Conservation (phyloP, 23 red algal species). For the Porphyridium purpureum region DNA sequence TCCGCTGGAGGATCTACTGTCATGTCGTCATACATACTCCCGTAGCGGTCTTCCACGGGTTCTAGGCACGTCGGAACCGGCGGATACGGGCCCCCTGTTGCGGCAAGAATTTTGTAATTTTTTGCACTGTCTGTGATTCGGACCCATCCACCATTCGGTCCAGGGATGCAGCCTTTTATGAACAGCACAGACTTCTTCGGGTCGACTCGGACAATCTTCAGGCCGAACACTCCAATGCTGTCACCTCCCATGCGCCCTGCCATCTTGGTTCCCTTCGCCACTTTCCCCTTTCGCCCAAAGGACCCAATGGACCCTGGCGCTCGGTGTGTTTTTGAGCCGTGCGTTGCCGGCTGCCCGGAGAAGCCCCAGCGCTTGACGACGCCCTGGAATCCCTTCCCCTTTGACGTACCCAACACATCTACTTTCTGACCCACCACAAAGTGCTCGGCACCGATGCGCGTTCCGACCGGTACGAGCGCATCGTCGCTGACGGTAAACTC, state of each 20-base stretch:
- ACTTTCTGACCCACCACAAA: slow-evolving; percentile 76
- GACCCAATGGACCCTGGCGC: slow-evolving; percentile 58
- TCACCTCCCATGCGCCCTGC: slow-evolving; percentile 86
- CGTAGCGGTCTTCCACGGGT: too few relatives aligned
- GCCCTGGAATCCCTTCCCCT: slow-evolving; percentile 95
- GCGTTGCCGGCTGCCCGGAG: slow-evolving; percentile 39
- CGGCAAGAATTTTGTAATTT: too few relatives aligned
- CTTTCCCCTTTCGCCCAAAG: slow-evolving; percentile 32
- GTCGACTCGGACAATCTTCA: slow-evolving; percentile 71
- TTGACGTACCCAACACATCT: slow-evolving; percentile 75
- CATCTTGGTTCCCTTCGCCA: slow-evolving; percentile 89
- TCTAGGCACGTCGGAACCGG: too few relatives aligned
- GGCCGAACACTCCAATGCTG: slow-evolving; percentile 31
- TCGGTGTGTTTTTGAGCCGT: slow-evolving; percentile 81
- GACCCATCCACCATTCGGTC: slow-evolving; percentile 80
- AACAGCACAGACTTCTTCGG: slow-evolving; percentile 50
- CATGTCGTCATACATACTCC: too few relatives aligned
- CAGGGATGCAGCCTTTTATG: slow-evolving; percentile 68
- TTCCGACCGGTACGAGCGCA: slow-evolving; percentile 40
- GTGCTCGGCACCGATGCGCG: slow-evolving; percentile 44
- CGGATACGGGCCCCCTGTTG: too few relatives aligned
- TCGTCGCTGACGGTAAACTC: slow-evolving; percentile 72
- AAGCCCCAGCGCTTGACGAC: slow-evolving; percentile 95
- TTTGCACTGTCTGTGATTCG: too few relatives aligned
- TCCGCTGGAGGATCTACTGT: too few relatives aligned